Percentiles rank a stretch among this genome's conserved stretches.
Conservation (phyloP, 2,329 filamentous ascomycete species). For the Exophiala aquamarina region DNA sequence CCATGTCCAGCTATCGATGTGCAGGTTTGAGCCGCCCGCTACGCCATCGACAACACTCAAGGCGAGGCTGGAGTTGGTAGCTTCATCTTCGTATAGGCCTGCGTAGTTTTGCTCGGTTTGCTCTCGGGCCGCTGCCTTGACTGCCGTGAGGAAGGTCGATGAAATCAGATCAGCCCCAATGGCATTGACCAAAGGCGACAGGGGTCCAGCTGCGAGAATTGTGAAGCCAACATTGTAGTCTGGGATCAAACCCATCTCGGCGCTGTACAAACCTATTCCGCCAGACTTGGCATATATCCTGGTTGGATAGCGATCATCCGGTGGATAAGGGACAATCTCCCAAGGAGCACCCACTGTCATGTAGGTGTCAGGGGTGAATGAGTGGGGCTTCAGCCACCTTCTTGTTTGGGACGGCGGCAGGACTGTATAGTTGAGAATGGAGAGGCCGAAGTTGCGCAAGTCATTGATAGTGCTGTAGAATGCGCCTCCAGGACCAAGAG, state of each 20-base stretch:
- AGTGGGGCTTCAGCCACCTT: conserved; percentile 48
- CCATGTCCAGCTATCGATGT: not conserved
- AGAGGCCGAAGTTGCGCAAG: conserved; percentile 42
- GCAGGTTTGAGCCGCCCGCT: not conserved
- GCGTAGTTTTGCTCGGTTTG: conserved; percentile 3
- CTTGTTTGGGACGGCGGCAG: conserved; percentile 38
- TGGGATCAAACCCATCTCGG: conserved; percentile 36
- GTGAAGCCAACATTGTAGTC: conserved; percentile 38
- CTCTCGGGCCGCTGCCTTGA: conserved; percentile 6
- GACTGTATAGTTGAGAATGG: conserved; percentile 42
- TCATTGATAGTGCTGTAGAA: conserved; percentile 47
- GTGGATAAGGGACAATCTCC: conserved; percentile 36
- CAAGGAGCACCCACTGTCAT: conserved; percentile 45
- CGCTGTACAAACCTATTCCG: conserved; percentile 35
- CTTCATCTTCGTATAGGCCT: conserved; percentile 6
- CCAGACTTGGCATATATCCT: conserved; percentile 38
- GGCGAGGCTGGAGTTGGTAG: not conserved
- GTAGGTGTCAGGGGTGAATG: conserved; percentile 31
- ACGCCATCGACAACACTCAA: not conserved
- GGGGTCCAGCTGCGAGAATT: conserved; percentile 31
- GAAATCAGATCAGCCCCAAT: conserved; percentile 6
- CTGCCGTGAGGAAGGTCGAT: conserved; percentile 10
- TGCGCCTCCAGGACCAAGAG: conserved; percentile 26
- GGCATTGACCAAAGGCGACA: not conserved
- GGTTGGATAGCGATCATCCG: conserved; percentile 24